Percentiles rank a stretch among this genome's conserved stretches.
These are phyloP conservation scores for Mesembryanthemum crystallinum DNA, from an alignment of 148 eudicot species.

Conservation along the genomic window DNA sequence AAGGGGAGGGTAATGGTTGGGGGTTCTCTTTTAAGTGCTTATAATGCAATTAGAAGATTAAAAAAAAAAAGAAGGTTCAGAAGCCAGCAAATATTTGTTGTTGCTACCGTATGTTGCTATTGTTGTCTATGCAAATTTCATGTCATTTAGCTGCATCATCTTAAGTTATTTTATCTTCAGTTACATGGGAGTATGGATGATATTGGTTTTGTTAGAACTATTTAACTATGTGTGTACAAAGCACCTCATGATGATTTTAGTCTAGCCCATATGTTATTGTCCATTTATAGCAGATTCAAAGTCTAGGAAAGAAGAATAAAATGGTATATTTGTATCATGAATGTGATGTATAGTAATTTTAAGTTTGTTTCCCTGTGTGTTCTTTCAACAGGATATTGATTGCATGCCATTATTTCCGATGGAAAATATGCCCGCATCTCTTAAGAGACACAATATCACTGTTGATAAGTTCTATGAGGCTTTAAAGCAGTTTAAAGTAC, in stretches of 20 bases:
- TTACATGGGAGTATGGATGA: background rate
- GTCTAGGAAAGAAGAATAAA: background rate
- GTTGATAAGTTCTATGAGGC: constrained; percentile 64
- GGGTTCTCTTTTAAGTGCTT: background rate
- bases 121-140: background rate
- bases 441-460: constrained; percentile 41
- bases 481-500: constrained; percentile 52
- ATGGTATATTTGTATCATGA: background rate
- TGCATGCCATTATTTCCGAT: constrained; percentile 87
- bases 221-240: background rate
- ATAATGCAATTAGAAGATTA: background rate
- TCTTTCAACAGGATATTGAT: constrained; percentile 77
- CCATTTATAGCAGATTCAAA: background rate
- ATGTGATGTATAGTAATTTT: background rate
- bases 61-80: background rate
- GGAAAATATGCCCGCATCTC: constrained; percentile 79
- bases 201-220: background rate
- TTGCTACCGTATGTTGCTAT: background rate
- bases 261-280: constrained; percentile 2
- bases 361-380: background rate
- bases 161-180: background rate
- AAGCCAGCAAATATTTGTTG: background rate
- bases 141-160: background rate
- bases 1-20: background rate
- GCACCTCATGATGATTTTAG: background rate